Evolutionary conservation across 108 stramenopile genomes (phyloP).

Genomic region (Fistulifera solaris): DNA sequence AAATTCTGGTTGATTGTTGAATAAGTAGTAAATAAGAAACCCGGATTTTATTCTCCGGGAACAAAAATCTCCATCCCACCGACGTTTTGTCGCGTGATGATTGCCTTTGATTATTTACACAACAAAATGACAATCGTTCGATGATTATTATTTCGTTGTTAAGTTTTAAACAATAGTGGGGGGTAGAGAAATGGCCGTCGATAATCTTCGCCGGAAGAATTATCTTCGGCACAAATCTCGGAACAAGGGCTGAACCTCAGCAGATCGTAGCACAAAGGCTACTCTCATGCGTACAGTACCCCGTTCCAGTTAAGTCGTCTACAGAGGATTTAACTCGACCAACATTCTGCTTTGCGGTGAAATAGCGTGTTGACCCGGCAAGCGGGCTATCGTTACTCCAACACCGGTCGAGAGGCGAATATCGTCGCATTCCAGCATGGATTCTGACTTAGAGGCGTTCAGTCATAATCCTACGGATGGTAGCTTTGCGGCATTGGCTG

Average conservation of each 20-base stretch:
- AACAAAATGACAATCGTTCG: too few species aligned
- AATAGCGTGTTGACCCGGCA: conserved; percentile 49
- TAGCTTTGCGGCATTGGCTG: conserved; percentile 90
- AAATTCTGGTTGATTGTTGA: too few species aligned
- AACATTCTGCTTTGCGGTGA: conserved; percentile 73
- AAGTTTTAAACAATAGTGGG: too few species aligned
- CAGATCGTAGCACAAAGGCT: conserved; percentile 95
- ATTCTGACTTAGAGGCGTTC: conserved; percentile 96
- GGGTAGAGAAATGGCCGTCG: too few species aligned
- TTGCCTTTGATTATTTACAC: too few species aligned
- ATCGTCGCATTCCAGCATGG: conserved; percentile 86
- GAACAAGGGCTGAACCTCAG: conserved; percentile 93
- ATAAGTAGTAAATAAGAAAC: too few species aligned
- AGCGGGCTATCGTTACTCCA: conserved; percentile 55
- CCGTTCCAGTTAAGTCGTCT: conserved; percentile 89
- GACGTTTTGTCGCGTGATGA: too few species aligned
- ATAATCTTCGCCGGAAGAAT: too few species aligned
- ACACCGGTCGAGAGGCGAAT: conserved; percentile 70
- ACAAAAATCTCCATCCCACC: too few species aligned
- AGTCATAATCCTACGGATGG: conserved; percentile 91
- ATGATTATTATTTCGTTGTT: too few species aligned
- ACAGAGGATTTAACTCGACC: conserved; percentile 91
- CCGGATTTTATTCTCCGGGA: too few species aligned
- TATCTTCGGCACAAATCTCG: conserved; percentile 79
- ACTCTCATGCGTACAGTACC: conserved; percentile 94